Conservation (phyloP, 805 yeast genomes). For the Spathaspora arborariae region DNA sequence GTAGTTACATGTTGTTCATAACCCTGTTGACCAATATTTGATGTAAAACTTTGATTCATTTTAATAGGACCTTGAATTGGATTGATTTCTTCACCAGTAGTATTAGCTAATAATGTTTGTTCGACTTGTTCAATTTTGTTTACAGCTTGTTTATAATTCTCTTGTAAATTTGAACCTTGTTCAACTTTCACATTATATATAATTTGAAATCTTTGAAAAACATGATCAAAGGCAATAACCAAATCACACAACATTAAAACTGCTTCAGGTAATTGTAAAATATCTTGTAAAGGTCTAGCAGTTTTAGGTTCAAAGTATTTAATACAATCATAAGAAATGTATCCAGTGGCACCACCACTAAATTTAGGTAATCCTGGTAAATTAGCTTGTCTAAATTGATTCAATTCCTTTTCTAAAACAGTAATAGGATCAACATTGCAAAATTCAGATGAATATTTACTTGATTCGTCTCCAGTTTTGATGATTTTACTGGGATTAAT, state of each 20-base stretch:
- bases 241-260: slow-evolving; percentile 88
- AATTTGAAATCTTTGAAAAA: slow-evolving; percentile 87
- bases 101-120: slow-evolving; percentile 40
- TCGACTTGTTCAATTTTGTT: slow-evolving; percentile 42
- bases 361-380: slow-evolving; percentile 79
- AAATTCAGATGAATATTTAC: slow-evolving; percentile 19
- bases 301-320: slow-evolving; percentile 96
- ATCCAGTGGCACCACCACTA: slow-evolving; percentile 97
- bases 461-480: slow-evolving; percentile 68
- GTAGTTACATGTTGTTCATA: slow-evolving; percentile 77
- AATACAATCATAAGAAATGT: slow-evolving; percentile 93
- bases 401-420: slow-evolving; percentile 71
- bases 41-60: slow-evolving; percentile 64
- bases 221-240: slow-evolving; percentile 90
- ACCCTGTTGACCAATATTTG: slow-evolving; percentile 92
- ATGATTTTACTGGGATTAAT: slow-evolving; percentile 77
- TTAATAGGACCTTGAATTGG: slow-evolving; percentile 77
- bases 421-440: slow-evolving; percentile 75
- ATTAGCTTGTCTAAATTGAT: slow-evolving; percentile 60
- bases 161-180: slow-evolving; percentile 20
- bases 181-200: slow-evolving; percentile 68
- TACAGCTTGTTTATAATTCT: slow-evolving; percentile 7
- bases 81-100: slow-evolving; percentile 43
- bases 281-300: slow-evolving; percentile 68
- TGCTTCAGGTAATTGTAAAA: slow-evolving; percentile 84